A percentile compares a stretch with the other conserved stretches of the same genome.
phyloP scores from a whole-genome alignment of 208 protist genomes.

The Leishmania lainsoni region DNA sequence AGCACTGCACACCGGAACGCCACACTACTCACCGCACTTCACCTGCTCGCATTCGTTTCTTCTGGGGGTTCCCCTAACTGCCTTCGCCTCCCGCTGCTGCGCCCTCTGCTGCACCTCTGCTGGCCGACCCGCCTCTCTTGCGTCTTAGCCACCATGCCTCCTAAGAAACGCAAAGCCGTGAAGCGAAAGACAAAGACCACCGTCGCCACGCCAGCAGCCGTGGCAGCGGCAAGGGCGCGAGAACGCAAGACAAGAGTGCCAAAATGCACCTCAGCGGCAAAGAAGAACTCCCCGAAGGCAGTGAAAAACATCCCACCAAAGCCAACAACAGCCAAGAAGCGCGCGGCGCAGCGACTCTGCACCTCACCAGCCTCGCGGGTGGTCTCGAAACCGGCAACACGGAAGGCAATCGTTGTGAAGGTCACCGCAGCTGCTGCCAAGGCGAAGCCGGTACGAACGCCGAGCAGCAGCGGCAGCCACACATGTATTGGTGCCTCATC shows the following conservation, averaged over 20 bases:
- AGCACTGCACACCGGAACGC: neutral
- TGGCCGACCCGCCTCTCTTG: neutral
- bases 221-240: constrained; percentile 1
- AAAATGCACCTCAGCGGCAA: too few relatives aligned
- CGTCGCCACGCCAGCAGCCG: neutral
- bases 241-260: too few relatives aligned
- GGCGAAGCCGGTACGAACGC: neutral
- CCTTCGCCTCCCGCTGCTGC: neutral
- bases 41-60: neutral
- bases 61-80: neutral
- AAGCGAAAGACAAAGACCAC: neutral
- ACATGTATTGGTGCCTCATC: neutral
- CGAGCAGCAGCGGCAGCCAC: neutral
- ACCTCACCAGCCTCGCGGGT: neutral
- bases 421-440: neutral
- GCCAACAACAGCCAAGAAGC: too few relatives aligned
- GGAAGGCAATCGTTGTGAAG: neutral
- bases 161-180: constrained; percentile 5
- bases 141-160: neutral
- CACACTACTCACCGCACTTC: neutral
- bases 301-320: neutral
- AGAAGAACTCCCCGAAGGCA: neutral
- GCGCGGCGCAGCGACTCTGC: neutral
- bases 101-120: neutral
- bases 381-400: neutral